phyloP scores from a whole-genome alignment of 2,329 filamentous ascomycete genomes.

The Sarocladium strictum region DNA sequence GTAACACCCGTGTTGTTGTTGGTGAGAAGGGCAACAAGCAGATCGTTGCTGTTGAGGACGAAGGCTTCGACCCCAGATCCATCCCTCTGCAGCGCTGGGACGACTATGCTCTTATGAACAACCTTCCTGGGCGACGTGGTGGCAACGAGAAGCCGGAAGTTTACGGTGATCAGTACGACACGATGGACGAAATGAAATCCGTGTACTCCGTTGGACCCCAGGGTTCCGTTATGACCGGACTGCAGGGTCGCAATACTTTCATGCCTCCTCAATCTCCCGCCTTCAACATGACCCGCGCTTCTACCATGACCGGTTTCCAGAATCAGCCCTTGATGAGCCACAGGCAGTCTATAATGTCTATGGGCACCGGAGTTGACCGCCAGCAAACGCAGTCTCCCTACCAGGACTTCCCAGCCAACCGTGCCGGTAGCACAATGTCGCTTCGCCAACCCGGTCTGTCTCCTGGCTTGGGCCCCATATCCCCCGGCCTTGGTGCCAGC shows the following conservation, averaged over 20 bases:
- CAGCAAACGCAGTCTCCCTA: constrained; percentile 51
- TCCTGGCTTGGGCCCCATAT: constrained; percentile 30
- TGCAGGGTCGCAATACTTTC: constrained; percentile 66
- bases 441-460: constrained; percentile 44
- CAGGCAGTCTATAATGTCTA: constrained; percentile 69
- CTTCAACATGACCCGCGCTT: constrained; percentile 47
- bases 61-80: constrained; percentile 82
- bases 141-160: constrained; percentile 57
- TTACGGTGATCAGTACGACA: constrained; percentile 69
- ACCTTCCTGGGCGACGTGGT: constrained; percentile 84
- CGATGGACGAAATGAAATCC: constrained; percentile 94
- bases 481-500: constrained; percentile 24
- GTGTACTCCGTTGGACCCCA: constrained; percentile 88
- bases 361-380: constrained; percentile 42
- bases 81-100: constrained; percentile 97
- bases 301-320: constrained; percentile 39
- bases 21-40: constrained; percentile 90
- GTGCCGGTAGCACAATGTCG: constrained; percentile 55
- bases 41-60: constrained; percentile 78
- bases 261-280: constrained; percentile 81
- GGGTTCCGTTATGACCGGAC: constrained; percentile 82
- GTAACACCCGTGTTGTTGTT: constrained; percentile 95
- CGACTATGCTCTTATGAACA: constrained; percentile 83
- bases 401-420: constrained; percentile 46
- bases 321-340: constrained; percentile 48